Percentiles rank a stretch among this genome's conserved stretches.
These are phyloP conservation scores for Mortierella sp. DNA, from an alignment of 371 early-diverging fungal species.

Conservation along the genomic window DNA sequence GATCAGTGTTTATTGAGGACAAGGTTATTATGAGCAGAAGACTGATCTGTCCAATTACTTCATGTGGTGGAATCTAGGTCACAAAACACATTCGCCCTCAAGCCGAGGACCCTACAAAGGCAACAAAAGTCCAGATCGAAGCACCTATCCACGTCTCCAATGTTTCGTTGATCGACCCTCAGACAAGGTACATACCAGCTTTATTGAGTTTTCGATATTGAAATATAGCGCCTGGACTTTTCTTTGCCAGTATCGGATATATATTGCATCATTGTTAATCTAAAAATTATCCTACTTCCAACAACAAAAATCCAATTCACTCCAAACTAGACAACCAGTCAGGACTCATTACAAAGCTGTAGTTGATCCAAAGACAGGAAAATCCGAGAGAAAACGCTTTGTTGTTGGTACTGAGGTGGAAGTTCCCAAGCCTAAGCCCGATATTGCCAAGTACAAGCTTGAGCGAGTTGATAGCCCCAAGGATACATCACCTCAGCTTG, in stretches of 20 bases:
- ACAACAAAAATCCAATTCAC: not conserved
- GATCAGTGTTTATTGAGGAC: not conserved
- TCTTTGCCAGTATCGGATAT: not conserved
- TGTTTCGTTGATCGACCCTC: slow-evolving; percentile 74
- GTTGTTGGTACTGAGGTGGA: slow-evolving; percentile 63
- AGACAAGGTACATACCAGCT: slow-evolving; percentile 56
- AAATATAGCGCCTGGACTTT: not conserved
- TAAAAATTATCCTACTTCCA: not conserved
- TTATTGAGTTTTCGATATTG: not conserved
- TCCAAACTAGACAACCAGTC: slow-evolving; percentile 44
- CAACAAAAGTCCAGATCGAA: slow-evolving; percentile 64
- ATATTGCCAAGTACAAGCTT: slow-evolving; percentile 62
- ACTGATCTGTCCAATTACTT: slow-evolving; percentile 1
- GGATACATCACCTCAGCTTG: slow-evolving; percentile 60
- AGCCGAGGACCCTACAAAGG: slow-evolving; percentile 61
- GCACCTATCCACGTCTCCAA: slow-evolving; percentile 76
- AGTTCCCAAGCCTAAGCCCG: slow-evolving; percentile 61
- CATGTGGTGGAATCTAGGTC: slow-evolving; percentile 26
- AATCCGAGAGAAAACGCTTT: slow-evolving; percentile 63
- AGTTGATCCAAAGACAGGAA: slow-evolving; percentile 46
- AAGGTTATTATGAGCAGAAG: not conserved
- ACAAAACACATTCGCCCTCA: slow-evolving; percentile 66
- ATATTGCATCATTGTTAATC: not conserved
- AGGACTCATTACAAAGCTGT: slow-evolving; percentile 46
- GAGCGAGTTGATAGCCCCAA: slow-evolving; percentile 59